Evolutionary conservation across 1,284 basidiomycete species (phyloP), one percentile per base, ranked within the genome.

Genomic region (Amylostereum areolatum): DNA sequence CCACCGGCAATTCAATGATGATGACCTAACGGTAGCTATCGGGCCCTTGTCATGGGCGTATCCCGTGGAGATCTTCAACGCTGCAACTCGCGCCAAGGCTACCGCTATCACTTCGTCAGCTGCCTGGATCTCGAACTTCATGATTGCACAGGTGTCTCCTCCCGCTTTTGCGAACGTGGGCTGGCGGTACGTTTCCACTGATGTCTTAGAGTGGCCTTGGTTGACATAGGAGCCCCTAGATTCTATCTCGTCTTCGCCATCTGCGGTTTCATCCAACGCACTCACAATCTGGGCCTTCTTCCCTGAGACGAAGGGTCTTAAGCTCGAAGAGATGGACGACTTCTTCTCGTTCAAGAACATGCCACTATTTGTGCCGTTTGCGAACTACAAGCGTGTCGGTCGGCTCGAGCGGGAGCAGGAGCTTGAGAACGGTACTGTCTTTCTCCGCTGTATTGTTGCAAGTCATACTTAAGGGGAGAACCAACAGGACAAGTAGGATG

Each of bases 161-260:
- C 69, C 66, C 46, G 77, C 77, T 1, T 78, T 80, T 49, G 67
- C 61, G 47, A 66, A 68, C 35, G 71, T 78, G 8, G 41, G 41
- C 25, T 43, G 41, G 41, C 46, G 77, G 70, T 58, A 29, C 18
- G 55, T 29, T 10, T 5, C 2, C 18, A 24, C 39, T 12, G 18
- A 18, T 18, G 18, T 18, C 18, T 18, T 18, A 18, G 1, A 18
- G 18, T 18, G 18, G 18, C 18, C 18, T 18, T 18, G 18, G 18
- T 18, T 18, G 18, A 18, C 18, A 18, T 18, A 18, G 18, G 18
- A 18, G 18, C 18, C 18, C 75, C 73, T 72, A 70, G 66, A 63
- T 75, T 69, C 61, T 73, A 72, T 61, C 67, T 83, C 39, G 75
- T 83, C 24, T 83, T 83, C 52, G 79, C 79, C 2, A 74, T 85